These are phyloP conservation scores for Arxiozyma heterogenica DNA, from an alignment of 1,139 yeast species.

Conservation along the genomic window DNA sequence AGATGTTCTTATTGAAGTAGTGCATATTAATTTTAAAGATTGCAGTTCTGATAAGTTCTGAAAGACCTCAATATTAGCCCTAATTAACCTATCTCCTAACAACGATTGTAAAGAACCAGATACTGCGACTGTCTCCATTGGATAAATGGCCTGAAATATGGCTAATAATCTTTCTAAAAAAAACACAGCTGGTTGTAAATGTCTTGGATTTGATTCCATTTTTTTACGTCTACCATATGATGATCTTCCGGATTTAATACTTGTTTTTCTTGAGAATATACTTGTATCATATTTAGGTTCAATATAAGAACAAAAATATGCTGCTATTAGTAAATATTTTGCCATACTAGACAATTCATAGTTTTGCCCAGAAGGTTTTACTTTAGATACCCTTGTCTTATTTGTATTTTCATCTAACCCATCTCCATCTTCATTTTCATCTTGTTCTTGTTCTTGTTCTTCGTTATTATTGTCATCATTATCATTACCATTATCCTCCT, in stretches of 20 bases:
- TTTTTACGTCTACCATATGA: slow-evolving; percentile 36
- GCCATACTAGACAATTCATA: slow-evolving; percentile 44
- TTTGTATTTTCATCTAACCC: neutral
- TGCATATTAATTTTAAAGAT: slow-evolving; percentile 44
- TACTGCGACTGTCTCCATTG: slow-evolving; percentile 21
- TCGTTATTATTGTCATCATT: slow-evolving; percentile 13
- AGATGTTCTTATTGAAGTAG: slow-evolving; percentile 34
- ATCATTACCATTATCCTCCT: slow-evolving; percentile 10
- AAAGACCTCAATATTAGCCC: slow-evolving; percentile 46
- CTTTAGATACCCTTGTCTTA: neutral
- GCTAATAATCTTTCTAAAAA: slow-evolving; percentile 64
- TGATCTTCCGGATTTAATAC: slow-evolving; percentile 35
- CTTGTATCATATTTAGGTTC: slow-evolving; percentile 54
- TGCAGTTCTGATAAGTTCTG: slow-evolving; percentile 56
- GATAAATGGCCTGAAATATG: slow-evolving; percentile 49
- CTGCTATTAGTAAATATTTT: slow-evolving; percentile 56
- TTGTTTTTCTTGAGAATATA: slow-evolving; percentile 51
- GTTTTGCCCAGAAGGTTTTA: slow-evolving; percentile 10
- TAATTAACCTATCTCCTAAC: slow-evolving; percentile 25
- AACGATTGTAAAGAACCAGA: slow-evolving; percentile 18
- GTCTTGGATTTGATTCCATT: slow-evolving; percentile 45
- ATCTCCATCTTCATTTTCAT: neutral
- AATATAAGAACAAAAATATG: slow-evolving; percentile 63
- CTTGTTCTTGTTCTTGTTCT: neutral
- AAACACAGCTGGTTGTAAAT: slow-evolving; percentile 54